Percentiles rank a stretch among this genome's conserved stretches.
Evolutionary conservation across 2,329 filamentous ascomycete species (phyloP).

Genomic region (Fusarium citri): DNA sequence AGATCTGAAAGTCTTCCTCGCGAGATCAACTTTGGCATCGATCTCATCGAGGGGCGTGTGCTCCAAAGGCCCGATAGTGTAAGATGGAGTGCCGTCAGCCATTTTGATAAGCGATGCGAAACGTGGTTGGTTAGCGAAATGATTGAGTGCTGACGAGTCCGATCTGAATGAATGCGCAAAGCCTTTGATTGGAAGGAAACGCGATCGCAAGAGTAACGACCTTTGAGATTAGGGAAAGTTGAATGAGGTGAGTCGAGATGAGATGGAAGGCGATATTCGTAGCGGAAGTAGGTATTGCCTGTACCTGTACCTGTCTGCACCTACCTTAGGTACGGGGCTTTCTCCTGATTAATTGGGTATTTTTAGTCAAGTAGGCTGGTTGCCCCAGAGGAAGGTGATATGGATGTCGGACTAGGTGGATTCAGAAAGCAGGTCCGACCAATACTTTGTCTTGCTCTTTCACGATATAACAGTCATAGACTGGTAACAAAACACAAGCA

Average conservation of each 20-base stretch:
- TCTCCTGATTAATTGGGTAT: slow-evolving; percentile 26
- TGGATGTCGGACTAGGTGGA: slow-evolving; percentile 7
- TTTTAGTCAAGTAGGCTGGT: background rate
- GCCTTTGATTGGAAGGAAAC: background rate
- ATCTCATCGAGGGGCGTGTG: slow-evolving; percentile 76
- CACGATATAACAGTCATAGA: slow-evolving; percentile 16
- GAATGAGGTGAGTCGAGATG: background rate
- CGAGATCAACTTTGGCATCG: slow-evolving; percentile 66
- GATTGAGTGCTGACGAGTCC: slow-evolving; percentile 26
- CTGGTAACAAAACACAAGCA: background rate
- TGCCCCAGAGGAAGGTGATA: slow-evolving; percentile 9
- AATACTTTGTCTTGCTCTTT: slow-evolving; percentile 8
- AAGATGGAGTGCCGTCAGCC: slow-evolving; percentile 55
- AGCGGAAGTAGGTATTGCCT: background rate
- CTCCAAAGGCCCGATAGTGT: slow-evolving; percentile 62
- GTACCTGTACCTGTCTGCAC: background rate
- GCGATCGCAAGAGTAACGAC: background rate
- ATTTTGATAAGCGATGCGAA: slow-evolving; percentile 23
- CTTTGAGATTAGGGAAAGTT: background rate
- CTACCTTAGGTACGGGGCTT: slow-evolving; percentile 1
- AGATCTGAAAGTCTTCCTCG: slow-evolving; percentile 77
- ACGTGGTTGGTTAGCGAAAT: slow-evolving; percentile 18
- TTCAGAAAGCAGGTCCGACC: background rate
- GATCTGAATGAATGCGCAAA: background rate
- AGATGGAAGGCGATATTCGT: slow-evolving; percentile 1